Base-by-base conservation (phyloP, 106 monocot species). In the Phalaenopsis aphrodite region DNA sequence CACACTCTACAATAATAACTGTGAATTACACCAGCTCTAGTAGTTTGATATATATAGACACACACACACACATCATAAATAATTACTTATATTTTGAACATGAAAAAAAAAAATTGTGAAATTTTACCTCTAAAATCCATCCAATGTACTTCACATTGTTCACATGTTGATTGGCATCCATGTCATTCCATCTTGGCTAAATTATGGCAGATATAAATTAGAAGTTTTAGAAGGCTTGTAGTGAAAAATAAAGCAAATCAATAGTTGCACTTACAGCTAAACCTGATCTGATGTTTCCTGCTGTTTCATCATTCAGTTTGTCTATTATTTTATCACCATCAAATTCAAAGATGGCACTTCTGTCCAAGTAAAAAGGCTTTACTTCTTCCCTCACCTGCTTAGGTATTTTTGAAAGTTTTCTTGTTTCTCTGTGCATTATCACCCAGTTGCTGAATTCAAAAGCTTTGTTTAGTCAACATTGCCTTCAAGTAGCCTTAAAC, bases 131-230 rank as follows among this genome's bases (percentile, higher is more conserved):
- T 17, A 90, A 73, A 46, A 90, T 85, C 90, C 87, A 90, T 1
- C 85, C 80, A 36, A 90, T 78, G 61, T 90, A 90, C 37, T 90
- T 90, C 55, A 87, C 90, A 87, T 90, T 90, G 81, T 90, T 90
- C n/a, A 90, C 90, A 79, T 90, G 90, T 46, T 87, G 85, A 43
- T 90, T 90, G 68, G 85, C 80, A 77, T 91, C 90, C 87, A 91
- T 82, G 42, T 91, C 90, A 56, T 79, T 88, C 86, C 90, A 82
- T 84, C 82, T 84, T 80, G 90, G 90, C 90, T 91, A 41, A 82
- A 61, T 41, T 5, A 65, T 16, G 55, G 52, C 12, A 52, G 14
- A 30, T 6, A 77, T 14, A 55, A 24, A 6, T 52, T 19, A 52
- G 30, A 48, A 18, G 24, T 10, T 3, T 42, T 36, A 45, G 11